Percentiles rank a stretch among this genome's conserved stretches.
phyloP scores from a whole-genome alignment of 2,329 filamentous ascomycete species.

The Aphanoascus verrucosus region DNA sequence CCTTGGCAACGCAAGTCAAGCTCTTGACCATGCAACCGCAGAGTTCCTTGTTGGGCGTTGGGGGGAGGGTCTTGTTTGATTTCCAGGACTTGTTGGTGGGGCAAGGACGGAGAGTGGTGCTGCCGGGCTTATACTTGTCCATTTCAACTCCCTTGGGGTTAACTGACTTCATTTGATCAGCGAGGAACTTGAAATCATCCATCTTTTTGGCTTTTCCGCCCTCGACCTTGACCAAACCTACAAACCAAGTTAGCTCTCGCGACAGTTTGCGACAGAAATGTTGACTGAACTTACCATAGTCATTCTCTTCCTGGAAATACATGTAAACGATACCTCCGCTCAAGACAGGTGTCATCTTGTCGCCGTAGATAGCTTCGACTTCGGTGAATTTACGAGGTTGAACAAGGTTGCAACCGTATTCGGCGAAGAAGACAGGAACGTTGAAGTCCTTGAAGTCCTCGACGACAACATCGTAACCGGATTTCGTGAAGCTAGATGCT shows the following conservation, averaged over 20 bases:
- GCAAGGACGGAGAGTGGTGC: conserved; percentile 58
- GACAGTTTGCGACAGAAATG: not conserved
- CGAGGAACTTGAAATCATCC: conserved; percentile 63
- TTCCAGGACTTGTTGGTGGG: conserved; percentile 56
- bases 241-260: conserved; percentile 14
- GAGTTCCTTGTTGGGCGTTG: conserved; percentile 63
- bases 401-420: conserved; percentile 85
- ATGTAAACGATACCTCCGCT: conserved; percentile 98
- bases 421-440: conserved; percentile 94
- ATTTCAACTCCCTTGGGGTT: conserved; percentile 56
- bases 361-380: conserved; percentile 66
- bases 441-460: conserved; percentile 81
- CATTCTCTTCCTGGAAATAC: conserved; percentile 86
- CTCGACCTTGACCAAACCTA: conserved; percentile 48
- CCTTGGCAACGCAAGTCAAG: conserved; percentile 58
- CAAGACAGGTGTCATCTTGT: conserved; percentile 75
- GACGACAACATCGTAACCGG: conserved; percentile 73
- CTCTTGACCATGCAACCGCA: conserved; percentile 78
- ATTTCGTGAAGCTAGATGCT: conserved; percentile 61
- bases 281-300: conserved; percentile 55
- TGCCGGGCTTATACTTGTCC: conserved; percentile 60
- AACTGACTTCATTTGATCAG: conserved; percentile 57
- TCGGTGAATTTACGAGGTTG: conserved; percentile 72
- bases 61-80: conserved; percentile 64
- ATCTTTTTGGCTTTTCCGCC: conserved; percentile 54